Percentiles rank a stretch among this genome's conserved stretches.
Evolutionary conservation across 495 filamentous ascomycete genomes (phyloP).

Genomic region (Mycothermus thermophilus): DNA sequence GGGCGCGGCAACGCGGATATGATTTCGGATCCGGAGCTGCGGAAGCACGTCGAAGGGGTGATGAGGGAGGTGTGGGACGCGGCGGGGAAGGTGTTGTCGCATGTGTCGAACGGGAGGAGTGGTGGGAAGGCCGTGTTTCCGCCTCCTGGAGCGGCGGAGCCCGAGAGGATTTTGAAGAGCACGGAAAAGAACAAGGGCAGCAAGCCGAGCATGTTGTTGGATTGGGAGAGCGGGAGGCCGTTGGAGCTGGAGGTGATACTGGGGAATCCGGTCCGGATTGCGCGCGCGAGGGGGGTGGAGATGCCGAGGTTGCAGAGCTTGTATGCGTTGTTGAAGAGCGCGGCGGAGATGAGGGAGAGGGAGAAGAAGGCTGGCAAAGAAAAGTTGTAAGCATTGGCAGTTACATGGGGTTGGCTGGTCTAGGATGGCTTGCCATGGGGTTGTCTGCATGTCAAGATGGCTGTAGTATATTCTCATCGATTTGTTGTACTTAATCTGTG

Average conservation of each 20-base stretch:
- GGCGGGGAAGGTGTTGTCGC: slow-evolving; percentile 37
- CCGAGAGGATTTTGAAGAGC: slow-evolving; percentile 40
- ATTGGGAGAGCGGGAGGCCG: slow-evolving; percentile 41
- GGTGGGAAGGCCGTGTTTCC: background rate
- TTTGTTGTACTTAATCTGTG: no score
- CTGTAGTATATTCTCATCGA: no score
- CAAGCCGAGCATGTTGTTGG: slow-evolving; percentile 46
- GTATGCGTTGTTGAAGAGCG: slow-evolving; percentile 36
- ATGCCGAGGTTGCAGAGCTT: slow-evolving; percentile 39
- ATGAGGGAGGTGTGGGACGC: slow-evolving; percentile 47
- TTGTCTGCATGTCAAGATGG: no score
- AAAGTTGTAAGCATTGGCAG: slow-evolving; percentile 26
- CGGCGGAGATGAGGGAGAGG: slow-evolving; percentile 30
- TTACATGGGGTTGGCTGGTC: no score
- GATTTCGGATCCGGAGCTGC: slow-evolving; percentile 37
- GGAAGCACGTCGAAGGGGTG: slow-evolving; percentile 32
- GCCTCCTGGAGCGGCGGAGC: slow-evolving; percentile 23
- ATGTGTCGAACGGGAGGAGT: slow-evolving; percentile 16
- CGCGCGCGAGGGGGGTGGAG: slow-evolving; percentile 35
- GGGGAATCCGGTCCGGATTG: slow-evolving; percentile 43
- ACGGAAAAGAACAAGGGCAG: slow-evolving; percentile 42
- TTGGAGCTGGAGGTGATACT: slow-evolving; percentile 51
- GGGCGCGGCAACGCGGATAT: slow-evolving; percentile 42
- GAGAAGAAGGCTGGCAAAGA: slow-evolving; percentile 18
- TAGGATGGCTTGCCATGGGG: no score